phyloP scores from a whole-genome alignment of 257 asterid species.

The Misopates orontium region DNA sequence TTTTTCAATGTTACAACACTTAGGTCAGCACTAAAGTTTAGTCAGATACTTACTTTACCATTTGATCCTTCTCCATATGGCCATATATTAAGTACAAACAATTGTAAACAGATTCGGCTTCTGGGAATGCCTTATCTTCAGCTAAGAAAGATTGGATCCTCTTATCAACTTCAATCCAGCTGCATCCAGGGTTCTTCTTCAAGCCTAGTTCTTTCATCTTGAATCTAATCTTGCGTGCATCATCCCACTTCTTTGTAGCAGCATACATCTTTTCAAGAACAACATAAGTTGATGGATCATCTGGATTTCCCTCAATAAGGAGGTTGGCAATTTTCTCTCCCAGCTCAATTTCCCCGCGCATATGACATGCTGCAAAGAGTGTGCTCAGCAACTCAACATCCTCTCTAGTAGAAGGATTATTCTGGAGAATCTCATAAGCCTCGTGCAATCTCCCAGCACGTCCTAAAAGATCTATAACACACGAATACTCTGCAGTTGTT shows the following conservation, averaged over 20 bases:
- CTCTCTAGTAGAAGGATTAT: constrained; percentile 35
- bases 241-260: constrained; percentile 53
- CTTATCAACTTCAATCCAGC: constrained; percentile 77
- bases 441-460: constrained; percentile 71
- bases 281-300: constrained; percentile 60
- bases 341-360: constrained; percentile 52
- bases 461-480: constrained; percentile 67
- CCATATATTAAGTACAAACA: constrained; percentile 47
- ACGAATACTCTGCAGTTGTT: constrained; percentile 66
- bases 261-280: constrained; percentile 69
- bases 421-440: constrained; percentile 60
- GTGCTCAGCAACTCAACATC: constrained; percentile 63
- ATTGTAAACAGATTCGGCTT: constrained; percentile 44
- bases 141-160: constrained; percentile 53
- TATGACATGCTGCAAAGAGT: constrained; percentile 58
- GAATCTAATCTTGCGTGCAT: constrained; percentile 50
- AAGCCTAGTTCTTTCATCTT: constrained; percentile 65
- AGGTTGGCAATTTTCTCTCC: constrained; percentile 59
- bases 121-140: constrained; percentile 45
- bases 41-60: neutral
- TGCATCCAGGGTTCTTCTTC: constrained; percentile 67
- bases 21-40: neutral
- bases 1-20: neutral
- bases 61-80: constrained; percentile 57
- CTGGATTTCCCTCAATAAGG: constrained; percentile 49